Conservation (phyloP, 371 early-diverging fungal species). For the Sporodiniella umbellata region DNA sequence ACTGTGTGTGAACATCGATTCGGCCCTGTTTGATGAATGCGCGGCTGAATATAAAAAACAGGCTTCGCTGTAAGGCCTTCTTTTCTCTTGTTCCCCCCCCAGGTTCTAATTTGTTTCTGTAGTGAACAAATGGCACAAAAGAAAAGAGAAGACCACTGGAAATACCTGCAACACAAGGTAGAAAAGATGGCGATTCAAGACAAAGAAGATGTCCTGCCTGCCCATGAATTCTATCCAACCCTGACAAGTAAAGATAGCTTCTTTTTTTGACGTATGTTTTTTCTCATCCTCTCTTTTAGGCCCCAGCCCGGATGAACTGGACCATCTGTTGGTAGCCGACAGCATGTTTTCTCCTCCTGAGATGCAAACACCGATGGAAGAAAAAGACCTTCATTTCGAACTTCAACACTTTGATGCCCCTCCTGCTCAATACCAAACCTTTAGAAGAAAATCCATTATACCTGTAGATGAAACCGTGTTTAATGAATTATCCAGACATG, state of each 20-base stretch:
- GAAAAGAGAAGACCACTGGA: conserved; percentile 80
- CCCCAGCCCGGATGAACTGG: conserved; percentile 5
- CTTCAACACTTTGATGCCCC: conserved; percentile 62
- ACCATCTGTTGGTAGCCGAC: conserved; percentile 12
- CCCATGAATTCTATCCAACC: background rate
- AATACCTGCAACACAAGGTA: conserved; percentile 30
- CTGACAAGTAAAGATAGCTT: background rate
- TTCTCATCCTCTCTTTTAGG: too few relatives aligned
- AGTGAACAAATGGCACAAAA: conserved; percentile 79
- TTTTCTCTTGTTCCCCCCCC: background rate
- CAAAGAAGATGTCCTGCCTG: background rate
- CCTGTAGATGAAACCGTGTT: conserved; percentile 85
- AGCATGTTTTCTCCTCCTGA: conserved; percentile 12
- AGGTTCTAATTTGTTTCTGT: background rate
- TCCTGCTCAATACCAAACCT: conserved; percentile 61
- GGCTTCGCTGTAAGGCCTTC: conserved; percentile 76
- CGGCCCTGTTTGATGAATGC: conserved; percentile 90
- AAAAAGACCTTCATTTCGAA: conserved; percentile 34
- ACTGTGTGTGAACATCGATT: conserved; percentile 91
- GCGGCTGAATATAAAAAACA: conserved; percentile 78
- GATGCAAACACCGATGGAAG: background rate
- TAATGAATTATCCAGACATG: conserved; percentile 77
- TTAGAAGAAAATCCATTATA: conserved; percentile 85
- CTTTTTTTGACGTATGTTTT: too few relatives aligned
- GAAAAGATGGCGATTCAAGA: conserved; percentile 3